These are phyloP conservation scores for Tetrapisispora fleetii DNA, from an alignment of 805 yeast species.

Conservation along the genomic window DNA sequence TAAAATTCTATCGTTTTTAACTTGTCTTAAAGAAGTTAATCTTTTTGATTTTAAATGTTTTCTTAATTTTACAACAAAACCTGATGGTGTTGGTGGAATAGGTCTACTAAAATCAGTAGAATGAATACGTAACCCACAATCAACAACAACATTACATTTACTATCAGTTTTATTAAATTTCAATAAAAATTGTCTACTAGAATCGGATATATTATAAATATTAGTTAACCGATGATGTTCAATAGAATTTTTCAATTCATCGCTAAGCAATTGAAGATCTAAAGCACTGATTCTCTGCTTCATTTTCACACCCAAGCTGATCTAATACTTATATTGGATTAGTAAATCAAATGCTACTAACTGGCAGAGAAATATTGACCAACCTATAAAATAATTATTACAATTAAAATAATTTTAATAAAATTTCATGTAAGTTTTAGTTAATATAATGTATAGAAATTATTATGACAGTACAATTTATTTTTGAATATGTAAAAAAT, in stretches of 20 bases:
- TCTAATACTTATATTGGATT: no score
- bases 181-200: constrained; percentile 61
- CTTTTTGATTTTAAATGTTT: constrained; percentile 79
- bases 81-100: constrained; percentile 71
- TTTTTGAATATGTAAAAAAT: no score
- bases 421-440: no score
- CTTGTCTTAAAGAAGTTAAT: constrained; percentile 59
- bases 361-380: no score
- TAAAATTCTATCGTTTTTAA: constrained; percentile 72
- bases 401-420: no score
- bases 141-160: constrained; percentile 64
- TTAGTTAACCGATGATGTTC: constrained; percentile 68
- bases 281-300: constrained; percentile 82
- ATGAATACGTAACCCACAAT: constrained; percentile 78
- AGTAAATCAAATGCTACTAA: no score
- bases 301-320: constrained; percentile 10
- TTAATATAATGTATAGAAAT: no score
- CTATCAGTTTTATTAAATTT: constrained; percentile 80
- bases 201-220: constrained; percentile 69
- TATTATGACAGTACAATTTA: no score
- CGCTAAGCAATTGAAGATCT: constrained; percentile 62
- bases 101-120: constrained; percentile 73
- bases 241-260: constrained; percentile 51
- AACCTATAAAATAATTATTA: no score
- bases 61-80: constrained; percentile 75